These are phyloP conservation scores for Kandelia obovata DNA, from an alignment of 345 rosid species.

Conservation along the genomic window DNA sequence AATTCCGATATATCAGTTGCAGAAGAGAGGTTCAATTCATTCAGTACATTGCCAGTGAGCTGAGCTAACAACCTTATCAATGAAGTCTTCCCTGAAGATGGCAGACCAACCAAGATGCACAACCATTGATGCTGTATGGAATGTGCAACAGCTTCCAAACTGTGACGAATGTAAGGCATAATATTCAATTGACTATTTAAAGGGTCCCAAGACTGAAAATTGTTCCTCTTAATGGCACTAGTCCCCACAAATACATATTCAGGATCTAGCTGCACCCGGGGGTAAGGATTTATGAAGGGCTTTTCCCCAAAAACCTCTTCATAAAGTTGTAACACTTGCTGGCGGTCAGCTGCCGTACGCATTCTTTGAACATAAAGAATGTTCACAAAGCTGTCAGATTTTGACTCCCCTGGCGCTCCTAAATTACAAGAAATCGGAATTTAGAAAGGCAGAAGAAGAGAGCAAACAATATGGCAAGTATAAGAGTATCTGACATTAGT, in stretches of 20 bases:
- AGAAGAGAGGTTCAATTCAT: conserved; percentile 82
- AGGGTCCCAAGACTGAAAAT: conserved; percentile 29
- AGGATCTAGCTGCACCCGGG: conserved; percentile 68
- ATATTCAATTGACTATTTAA: conserved; percentile 52
- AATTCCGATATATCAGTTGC: conserved; percentile 91
- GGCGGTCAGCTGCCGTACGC: conserved; percentile 86
- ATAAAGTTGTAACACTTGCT: conserved; percentile 59
- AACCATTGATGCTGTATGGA: conserved; percentile 78
- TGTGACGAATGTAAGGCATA: conserved; percentile 69
- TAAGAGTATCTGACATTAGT: background rate
- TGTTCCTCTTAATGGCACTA: conserved; percentile 60
- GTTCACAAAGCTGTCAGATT: conserved; percentile 59
- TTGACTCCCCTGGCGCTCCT: conserved; percentile 43
- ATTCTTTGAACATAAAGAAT: conserved; percentile 82
- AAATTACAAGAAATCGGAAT: conserved; percentile 16
- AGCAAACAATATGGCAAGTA: background rate
- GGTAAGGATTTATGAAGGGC: conserved; percentile 71
- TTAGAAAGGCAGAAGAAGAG: conserved; percentile 5
- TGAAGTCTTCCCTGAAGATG: conserved; percentile 94
- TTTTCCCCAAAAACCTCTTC: conserved; percentile 61
- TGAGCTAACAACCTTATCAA: conserved; percentile 73
- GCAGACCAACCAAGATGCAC: conserved; percentile 82
- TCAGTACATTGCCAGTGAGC: conserved; percentile 68
- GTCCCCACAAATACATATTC: conserved; percentile 60
- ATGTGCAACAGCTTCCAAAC: conserved; percentile 78